Conservation (phyloP, 2,329 filamentous ascomycete genomes). For the Colletotrichum nymphaeae region DNA sequence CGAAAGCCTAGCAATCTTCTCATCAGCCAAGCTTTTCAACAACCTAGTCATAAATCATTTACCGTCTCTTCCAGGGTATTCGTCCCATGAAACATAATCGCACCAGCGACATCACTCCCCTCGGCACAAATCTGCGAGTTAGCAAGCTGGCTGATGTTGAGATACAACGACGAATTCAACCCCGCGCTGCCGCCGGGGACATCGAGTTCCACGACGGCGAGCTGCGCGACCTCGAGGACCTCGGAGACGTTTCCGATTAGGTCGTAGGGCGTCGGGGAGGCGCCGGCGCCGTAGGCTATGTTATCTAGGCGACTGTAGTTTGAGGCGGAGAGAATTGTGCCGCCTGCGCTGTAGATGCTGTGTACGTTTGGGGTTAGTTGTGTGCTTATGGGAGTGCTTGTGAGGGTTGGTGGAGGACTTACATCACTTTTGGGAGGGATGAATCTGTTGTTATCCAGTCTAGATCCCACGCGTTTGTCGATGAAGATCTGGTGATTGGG, state of each 20-base stretch:
- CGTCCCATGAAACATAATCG: conserved; percentile 57
- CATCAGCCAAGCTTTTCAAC: not conserved
- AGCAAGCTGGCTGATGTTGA: conserved; percentile 46
- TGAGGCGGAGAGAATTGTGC: conserved; percentile 48
- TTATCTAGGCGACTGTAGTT: conserved; percentile 48
- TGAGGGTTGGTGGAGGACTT: conserved; percentile 6
- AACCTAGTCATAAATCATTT: no score
- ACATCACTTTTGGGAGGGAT: conserved; percentile 43
- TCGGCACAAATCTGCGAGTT: conserved; percentile 45
- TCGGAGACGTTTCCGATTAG: conserved; percentile 46
- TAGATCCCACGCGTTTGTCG: conserved; percentile 17
- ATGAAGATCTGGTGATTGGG: not conserved
- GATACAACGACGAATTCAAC: conserved; percentile 46
- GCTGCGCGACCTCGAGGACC: conserved; percentile 45
- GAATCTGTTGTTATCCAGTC: conserved; percentile 42
- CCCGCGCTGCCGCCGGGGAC: conserved; percentile 43
- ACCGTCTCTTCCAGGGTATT: conserved; percentile 67
- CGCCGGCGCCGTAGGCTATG: conserved; percentile 44
- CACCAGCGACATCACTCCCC: conserved; percentile 44
- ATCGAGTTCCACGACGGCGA: conserved; percentile 43
- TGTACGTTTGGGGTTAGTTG: conserved; percentile 1
- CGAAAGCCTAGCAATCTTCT: conserved; percentile 52
- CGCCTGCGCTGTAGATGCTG: conserved; percentile 41
- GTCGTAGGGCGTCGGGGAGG: conserved; percentile 39
- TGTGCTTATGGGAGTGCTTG: not conserved